These are phyloP conservation scores for Ettlia oleoabundans DNA, from an alignment of 139 green algal species.

Conservation along the genomic window DNA sequence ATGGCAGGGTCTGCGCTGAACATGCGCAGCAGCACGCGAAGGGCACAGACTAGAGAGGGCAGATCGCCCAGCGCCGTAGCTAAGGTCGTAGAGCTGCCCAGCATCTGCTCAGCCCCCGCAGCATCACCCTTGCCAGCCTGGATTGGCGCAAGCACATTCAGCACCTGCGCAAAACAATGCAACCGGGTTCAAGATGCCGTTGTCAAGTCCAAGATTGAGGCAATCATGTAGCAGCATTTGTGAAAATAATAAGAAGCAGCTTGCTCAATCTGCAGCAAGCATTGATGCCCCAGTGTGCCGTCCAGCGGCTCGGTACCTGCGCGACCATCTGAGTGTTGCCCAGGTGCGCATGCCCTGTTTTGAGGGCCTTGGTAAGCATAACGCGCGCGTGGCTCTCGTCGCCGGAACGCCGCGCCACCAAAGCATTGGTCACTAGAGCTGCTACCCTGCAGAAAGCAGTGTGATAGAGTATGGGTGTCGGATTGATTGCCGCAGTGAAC, in stretches of 20 bases:
- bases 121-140: conserved; percentile 31
- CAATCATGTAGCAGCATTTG: no score
- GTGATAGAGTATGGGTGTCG: not conserved
- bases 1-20: not conserved
- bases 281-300: not conserved
- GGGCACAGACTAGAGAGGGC: conserved; percentile 22
- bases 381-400: conserved; percentile 24
- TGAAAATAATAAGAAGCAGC: no score
- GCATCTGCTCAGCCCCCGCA: conserved; percentile 38
- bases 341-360: conserved; percentile 33
- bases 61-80: conserved; percentile 35
- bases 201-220: no score
- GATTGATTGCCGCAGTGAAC: not conserved
- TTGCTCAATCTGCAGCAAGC: no score
- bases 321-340: conserved; percentile 46
- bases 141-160: conserved; percentile 44
- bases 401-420: conserved; percentile 14
- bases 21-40: conserved; percentile 22
- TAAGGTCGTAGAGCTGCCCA: conserved; percentile 36
- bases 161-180: conserved; percentile 16
- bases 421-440: conserved; percentile 16
- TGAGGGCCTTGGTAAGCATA: conserved; percentile 44
- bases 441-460: conserved; percentile 13
- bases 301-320: not conserved
- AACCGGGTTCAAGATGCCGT: no score